Conservation (phyloP, 352 stramenopile species). For the Phytopythium boreale region DNA sequence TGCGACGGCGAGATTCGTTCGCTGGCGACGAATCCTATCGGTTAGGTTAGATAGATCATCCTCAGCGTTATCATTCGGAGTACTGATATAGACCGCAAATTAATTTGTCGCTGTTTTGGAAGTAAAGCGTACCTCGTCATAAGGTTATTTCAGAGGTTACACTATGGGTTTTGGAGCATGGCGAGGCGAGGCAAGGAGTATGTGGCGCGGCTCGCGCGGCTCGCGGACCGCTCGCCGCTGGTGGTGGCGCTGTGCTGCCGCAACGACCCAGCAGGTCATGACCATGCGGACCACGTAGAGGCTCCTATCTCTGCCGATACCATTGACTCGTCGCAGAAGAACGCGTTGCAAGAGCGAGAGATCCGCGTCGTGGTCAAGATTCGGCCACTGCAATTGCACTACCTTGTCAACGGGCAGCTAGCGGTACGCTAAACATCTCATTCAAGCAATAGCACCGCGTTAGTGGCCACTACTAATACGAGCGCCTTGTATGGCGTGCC, state of each 20-base stretch:
- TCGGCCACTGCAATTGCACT: conserved; percentile 41
- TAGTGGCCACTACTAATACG: not conserved
- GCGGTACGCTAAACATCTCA: conserved; percentile 22
- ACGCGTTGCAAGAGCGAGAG: not conserved
- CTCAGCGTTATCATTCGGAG: no score
- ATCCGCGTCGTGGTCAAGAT: conserved; percentile 38
- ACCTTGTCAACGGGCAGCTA: conserved; percentile 35
- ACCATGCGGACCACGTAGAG: not conserved
- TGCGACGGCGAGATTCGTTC: no score
- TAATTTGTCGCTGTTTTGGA: no score
- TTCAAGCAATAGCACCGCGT: not conserved
- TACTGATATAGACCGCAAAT: no score
- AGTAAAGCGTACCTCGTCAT: no score
- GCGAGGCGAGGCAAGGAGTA: not conserved
- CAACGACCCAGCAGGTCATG: not conserved
- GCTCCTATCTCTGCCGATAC: not conserved
- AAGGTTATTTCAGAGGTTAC: no score
- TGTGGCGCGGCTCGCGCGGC: conserved; percentile 32
- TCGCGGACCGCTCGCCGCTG: conserved; percentile 32
- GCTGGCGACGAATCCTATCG: not conserved
- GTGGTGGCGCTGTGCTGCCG: conserved; percentile 14
- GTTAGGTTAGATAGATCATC: no score
- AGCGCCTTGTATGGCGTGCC: not conserved
- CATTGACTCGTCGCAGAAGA: not conserved
- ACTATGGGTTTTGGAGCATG: not conserved